Evolutionary conservation across 169 alveolate species (phyloP), one percentile per base, ranked within the genome.

Genomic region (Cryptosporidium meleagridis): DNA sequence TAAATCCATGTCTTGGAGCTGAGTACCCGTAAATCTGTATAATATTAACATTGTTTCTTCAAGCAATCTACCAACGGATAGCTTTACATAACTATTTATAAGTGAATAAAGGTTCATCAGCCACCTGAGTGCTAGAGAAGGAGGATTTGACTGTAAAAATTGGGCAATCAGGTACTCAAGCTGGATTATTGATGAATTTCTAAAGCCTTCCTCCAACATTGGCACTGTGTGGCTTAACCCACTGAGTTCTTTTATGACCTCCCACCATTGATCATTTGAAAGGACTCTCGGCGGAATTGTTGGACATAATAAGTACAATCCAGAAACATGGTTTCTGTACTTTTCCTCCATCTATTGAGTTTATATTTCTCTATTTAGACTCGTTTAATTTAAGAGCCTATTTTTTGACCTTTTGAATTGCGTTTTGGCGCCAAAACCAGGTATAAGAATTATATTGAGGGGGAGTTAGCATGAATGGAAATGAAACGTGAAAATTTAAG

Each of bases 211-310:
- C 9, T 26, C 55, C 33, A 80, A 29, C 44, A 62, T 29, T 44
- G 89, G 89, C 9, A 80, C 52, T 80, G 75, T 80, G 75, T 80
- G 89, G 39, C 69, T 45, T 44, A 80, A 29, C 39, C 89, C 89
- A 41, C 75, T 37, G 10, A 80, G 21, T 33, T 65, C 75, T 31
- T 80, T 59, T 1, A 80, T 44, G 7, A 80, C 89, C n/a, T 65
- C 68, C 89, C 89, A 80, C 89, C 89, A 80, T 51, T 80, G 89
- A 21, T 80, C 89, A 41, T 44, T 59, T 12, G 73, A 80, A 1
- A 80, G 52, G 12, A 80, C 73, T 26, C 89, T 37, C 14, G 89
- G 89, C 14, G 89, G 89, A 0, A 80, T 59, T 4, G 89, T 80
- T 65, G 89, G 89, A 29, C 89, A 80, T 29, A 80, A 23, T n/a